phyloP scores from a whole-genome alignment of 768 basidiomycete species.

The Collybiopsis confluens region DNA sequence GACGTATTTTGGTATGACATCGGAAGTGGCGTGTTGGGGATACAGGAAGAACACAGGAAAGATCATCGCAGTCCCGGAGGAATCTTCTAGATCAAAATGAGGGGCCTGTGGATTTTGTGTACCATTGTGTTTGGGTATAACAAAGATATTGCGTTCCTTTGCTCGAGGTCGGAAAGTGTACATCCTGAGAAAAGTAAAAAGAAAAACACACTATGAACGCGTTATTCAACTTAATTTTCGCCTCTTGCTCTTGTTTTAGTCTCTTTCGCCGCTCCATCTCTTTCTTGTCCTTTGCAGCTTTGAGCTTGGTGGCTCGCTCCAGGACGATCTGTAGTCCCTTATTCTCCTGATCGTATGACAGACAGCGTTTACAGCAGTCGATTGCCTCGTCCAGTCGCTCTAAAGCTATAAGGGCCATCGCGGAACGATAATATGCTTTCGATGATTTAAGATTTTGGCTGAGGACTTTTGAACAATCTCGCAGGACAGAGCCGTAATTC shows the following conservation, averaged over 20 bases:
- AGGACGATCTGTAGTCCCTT: constrained; percentile 46
- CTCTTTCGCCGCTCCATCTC: constrained; percentile 47
- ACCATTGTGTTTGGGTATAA: constrained; percentile 47
- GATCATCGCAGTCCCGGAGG: constrained; percentile 55
- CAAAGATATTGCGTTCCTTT: constrained; percentile 73
- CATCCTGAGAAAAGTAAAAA: background rate
- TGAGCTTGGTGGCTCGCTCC: constrained; percentile 40
- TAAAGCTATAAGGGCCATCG: constrained; percentile 68
- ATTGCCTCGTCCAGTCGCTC: constrained; percentile 76
- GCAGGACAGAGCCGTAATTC: constrained; percentile 83
- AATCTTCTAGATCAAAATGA: constrained; percentile 63
- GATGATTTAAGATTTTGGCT: constrained; percentile 56
- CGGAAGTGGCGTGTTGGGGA: constrained; percentile 85
- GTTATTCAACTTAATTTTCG: constrained; percentile 44
- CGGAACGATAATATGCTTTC: constrained; percentile 88
- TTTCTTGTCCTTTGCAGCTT: constrained; percentile 46
- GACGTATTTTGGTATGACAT: constrained; percentile 81
- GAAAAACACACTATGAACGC: constrained; percentile 59
- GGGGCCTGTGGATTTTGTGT: constrained; percentile 56
- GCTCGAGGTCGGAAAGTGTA: constrained; percentile 8
- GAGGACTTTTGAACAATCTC: constrained; percentile 78
- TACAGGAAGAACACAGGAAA: constrained; percentile 92
- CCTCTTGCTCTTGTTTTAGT: constrained; percentile 45
- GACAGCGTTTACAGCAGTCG: constrained; percentile 74
- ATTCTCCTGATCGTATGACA: constrained; percentile 55